Evolutionary conservation across 306 rosid species (phyloP).

Genomic region (Cicer bijugum): DNA sequence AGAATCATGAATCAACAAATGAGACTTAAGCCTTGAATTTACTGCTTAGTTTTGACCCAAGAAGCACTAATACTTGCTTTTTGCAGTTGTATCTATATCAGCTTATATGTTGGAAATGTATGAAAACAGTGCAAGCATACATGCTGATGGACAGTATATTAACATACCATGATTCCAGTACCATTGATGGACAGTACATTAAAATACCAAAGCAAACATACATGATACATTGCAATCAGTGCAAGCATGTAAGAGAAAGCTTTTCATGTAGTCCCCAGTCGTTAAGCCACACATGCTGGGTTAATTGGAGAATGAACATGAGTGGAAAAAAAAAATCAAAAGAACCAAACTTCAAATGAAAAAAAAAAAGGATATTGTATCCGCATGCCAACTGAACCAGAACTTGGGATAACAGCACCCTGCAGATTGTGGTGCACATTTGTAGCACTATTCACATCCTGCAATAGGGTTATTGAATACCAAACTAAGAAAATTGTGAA

Average conservation of each 20-base stretch:
- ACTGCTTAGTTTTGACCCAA: neutral
- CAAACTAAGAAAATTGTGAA: constrained; percentile 35
- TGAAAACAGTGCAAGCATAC: neutral
- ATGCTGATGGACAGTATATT: too few relatives aligned
- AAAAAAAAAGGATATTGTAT: constrained; percentile 91
- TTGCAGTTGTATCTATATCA: neutral
- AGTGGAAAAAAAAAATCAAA: neutral
- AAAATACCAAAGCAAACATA: neutral
- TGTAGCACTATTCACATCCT: constrained; percentile 92
- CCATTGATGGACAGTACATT: constrained; percentile 2
- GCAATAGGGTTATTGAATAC: constrained; percentile 42
- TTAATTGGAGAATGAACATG: constrained; percentile 5
- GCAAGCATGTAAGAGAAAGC: constrained; percentile 31
- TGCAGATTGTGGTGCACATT: constrained; percentile 90
- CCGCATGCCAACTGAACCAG: constrained; percentile 99
- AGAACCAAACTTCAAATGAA: constrained; percentile 47
- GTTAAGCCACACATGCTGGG: neutral
- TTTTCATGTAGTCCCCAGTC: neutral
- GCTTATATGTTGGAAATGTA: neutral
- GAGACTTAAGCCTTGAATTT: neutral
- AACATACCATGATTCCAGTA: neutral
- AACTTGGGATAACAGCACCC: constrained; percentile 98
- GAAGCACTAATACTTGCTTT: constrained; percentile 9
- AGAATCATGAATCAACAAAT: constrained; percentile 11
- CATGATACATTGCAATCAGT: neutral